Evolutionary conservation across 305 asterid species (phyloP), one percentile per base, ranked within the genome.

Genomic region (Plantago lanceolata): DNA sequence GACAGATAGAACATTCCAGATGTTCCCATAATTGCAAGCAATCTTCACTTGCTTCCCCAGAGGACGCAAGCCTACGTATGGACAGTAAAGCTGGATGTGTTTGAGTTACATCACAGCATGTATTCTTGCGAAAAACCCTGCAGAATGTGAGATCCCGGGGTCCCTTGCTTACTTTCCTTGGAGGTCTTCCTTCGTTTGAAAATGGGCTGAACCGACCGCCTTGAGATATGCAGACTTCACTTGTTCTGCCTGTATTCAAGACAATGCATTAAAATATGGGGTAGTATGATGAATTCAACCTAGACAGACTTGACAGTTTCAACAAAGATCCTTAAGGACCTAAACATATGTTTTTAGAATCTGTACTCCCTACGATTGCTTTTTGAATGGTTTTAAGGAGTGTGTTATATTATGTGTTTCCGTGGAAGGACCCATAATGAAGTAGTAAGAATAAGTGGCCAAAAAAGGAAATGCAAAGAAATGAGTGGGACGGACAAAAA

Each of bases 11-110:
- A 65, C 99, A 93, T 74, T 93, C 99, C 78, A 93, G 73, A 59
- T 82, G 69, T 74, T 93, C 97, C 99, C 99, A 93, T 71, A 93
- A 71, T 44, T 84, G 94, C 85, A 90, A 78, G 81, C 99, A 93
- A 62, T 93, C 97, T 80, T 80, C 87, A 78, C 78, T 87, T 61
- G 94, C 99, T 79, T 93, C 96, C 62, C 99, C 99, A 18, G 86
- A 77, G 45, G 96, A 81, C 73, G 94, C 92, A 69, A 93, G 83
- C 76, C 76, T 85, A 80, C 99, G 82, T 57, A 93, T 75, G 69
- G 97, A 67, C 71, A 87, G 56, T 48, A 93, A 81, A 74, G 95
- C 95, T 65, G 95, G 93, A 79, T 82, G 96, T 0, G 96, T 89
- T 75, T 93, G 97, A 55, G 82, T 67, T 48, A 81, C 79, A 79